Evolutionary conservation across 108 stramenopile species (phyloP).

Genomic region (Cyclotella sp.): DNA sequence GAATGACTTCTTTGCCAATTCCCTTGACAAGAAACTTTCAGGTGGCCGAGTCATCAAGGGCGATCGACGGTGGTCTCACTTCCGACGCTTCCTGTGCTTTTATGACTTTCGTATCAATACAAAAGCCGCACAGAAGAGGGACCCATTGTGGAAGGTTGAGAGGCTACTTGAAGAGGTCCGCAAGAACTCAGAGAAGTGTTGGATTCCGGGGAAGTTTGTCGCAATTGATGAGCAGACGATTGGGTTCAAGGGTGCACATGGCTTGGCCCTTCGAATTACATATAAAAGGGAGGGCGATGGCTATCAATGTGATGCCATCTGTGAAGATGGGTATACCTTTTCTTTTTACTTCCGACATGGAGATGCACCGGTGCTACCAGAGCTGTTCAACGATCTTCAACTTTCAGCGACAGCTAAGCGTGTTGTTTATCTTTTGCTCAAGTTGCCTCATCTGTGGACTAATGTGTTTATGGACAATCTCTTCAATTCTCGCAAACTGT

Average conservation of each 20-base stretch:
- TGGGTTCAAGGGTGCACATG: too few species aligned
- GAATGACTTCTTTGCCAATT: neutral
- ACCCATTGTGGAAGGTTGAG: slow-evolving; percentile 22
- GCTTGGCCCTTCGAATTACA: slow-evolving; percentile 27
- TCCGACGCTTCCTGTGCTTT: slow-evolving; percentile 4
- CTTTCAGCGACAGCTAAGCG: slow-evolving; percentile 11
- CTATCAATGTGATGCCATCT: too few species aligned
- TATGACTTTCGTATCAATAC: slow-evolving; percentile 5
- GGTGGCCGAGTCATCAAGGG: neutral
- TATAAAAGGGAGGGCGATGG: slow-evolving; percentile 47
- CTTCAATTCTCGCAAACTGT: slow-evolving; percentile 17
- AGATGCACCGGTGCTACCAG: neutral
- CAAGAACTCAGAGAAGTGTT: slow-evolving; percentile 2
- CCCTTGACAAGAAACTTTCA: neutral
- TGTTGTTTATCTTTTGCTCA: slow-evolving; percentile 4
- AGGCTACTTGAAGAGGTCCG: neutral
- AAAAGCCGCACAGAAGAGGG: neutral
- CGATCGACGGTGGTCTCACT: neutral
- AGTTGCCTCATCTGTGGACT: slow-evolving; percentile 22
- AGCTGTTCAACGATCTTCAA: slow-evolving; percentile 2
- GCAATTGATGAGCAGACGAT: slow-evolving; percentile 44
- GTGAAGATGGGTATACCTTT: too few species aligned
- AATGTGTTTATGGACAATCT: slow-evolving; percentile 9
- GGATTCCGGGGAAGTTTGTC: slow-evolving; percentile 28
- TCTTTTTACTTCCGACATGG: slow-evolving; percentile 24